Conservation (phyloP, 75 land plant species). For the Adiantum capillusveneris region DNA sequence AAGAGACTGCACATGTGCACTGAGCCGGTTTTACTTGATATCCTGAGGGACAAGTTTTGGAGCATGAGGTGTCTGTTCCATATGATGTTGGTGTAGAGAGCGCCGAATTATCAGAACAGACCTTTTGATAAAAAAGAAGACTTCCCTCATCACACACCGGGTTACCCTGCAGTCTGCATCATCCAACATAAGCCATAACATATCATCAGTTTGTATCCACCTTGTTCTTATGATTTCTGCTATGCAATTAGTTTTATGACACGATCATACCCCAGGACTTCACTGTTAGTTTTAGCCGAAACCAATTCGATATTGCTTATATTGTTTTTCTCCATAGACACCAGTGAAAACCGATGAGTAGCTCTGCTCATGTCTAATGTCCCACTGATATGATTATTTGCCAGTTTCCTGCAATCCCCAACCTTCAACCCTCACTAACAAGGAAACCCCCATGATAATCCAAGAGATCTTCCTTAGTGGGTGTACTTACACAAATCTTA, state of each 20-base stretch:
- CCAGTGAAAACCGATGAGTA: not conserved
- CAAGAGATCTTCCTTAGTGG: not conserved
- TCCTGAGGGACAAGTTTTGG: conserved; percentile 1
- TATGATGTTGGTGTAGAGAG: not conserved
- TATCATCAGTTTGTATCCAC: too few relatives aligned
- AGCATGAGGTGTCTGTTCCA: not conserved
- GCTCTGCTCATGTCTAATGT: not conserved
- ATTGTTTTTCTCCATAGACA: not conserved
- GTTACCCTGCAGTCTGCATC: not conserved
- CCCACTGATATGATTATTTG: conserved; percentile 1
- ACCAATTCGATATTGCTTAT: not conserved
- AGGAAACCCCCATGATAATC: not conserved
- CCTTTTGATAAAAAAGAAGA: too few relatives aligned
- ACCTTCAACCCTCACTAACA: not conserved
- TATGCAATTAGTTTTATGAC: too few relatives aligned
- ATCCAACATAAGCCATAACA: too few relatives aligned
- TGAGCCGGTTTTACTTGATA: not conserved
- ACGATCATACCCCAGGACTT: too few relatives aligned
- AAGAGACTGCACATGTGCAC: not conserved
- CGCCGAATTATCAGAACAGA: not conserved
- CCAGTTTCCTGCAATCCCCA: not conserved
- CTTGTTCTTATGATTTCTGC: too few relatives aligned
- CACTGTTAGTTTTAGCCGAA: too few relatives aligned
- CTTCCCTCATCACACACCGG: not conserved
- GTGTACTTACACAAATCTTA: not conserved